These are phyloP conservation scores for Picea glauca DNA, from an alignment of 75 land plant genomes.

Conservation along the genomic window DNA sequence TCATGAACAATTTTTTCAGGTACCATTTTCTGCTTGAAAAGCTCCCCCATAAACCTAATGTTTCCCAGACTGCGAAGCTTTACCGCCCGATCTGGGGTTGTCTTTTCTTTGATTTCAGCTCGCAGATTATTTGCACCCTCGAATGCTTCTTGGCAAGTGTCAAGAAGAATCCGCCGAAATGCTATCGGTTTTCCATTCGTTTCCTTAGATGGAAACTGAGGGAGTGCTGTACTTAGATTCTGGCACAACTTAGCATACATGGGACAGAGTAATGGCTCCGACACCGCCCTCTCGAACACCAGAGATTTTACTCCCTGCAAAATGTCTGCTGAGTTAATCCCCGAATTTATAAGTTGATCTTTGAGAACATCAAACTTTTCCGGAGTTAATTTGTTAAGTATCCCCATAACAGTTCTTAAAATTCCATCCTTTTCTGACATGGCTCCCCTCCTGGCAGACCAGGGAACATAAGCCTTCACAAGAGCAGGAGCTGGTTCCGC, in stretches of 20 bases:
- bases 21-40: constrained; percentile 80
- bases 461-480: constrained; percentile 73
- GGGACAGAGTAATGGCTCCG: constrained; percentile 84
- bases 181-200: constrained; percentile 55
- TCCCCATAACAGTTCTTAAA: constrained; percentile 74
- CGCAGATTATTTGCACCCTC: constrained; percentile 74
- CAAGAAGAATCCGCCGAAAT: constrained; percentile 71
- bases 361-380: constrained; percentile 83
- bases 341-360: constrained; percentile 70
- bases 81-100: constrained; percentile 56
- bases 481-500: constrained; percentile 50
- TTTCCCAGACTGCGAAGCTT: constrained; percentile 87
- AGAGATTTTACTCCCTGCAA: constrained; percentile 39
- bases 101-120: constrained; percentile 58
- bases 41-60: constrained; percentile 85
- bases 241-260: constrained; percentile 85
- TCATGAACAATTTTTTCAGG: constrained; percentile 81
- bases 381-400: constrained; percentile 88
- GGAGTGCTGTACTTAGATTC: constrained; percentile 61
- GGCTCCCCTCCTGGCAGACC: constrained; percentile 66
- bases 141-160: constrained; percentile 84
- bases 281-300: constrained; percentile 85
- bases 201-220: constrained; percentile 63
- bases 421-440: constrained; percentile 80
- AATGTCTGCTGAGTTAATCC: constrained; percentile 72